These are phyloP conservation scores for Pulicaria dysenterica DNA, from an alignment of 129 eudicot genomes.

Conservation along the genomic window DNA sequence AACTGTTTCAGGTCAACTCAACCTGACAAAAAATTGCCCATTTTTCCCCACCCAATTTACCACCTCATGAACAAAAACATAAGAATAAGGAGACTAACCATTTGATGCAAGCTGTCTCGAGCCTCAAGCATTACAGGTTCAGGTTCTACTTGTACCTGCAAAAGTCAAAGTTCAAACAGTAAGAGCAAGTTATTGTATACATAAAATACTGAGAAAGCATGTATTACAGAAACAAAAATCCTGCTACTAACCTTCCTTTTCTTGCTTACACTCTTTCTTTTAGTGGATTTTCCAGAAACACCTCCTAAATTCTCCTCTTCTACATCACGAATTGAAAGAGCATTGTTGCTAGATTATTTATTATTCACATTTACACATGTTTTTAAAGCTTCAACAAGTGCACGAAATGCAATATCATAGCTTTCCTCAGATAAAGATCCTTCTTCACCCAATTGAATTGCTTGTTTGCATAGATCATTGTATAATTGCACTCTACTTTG, in stretches of 20 bases:
- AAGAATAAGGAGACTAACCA: constrained; percentile 28
- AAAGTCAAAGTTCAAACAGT: not conserved
- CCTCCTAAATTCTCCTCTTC: constrained; percentile 37
- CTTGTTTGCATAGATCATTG: constrained; percentile 43
- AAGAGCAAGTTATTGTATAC: not conserved
- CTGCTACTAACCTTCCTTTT: constrained; percentile 39
- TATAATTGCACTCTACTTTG: constrained; percentile 38
- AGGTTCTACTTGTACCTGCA: constrained; percentile 39
- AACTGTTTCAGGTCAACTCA: not conserved
- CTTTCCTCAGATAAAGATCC: constrained; percentile 43
- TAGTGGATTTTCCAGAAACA: constrained; percentile 29
- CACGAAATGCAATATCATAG: constrained; percentile 40
- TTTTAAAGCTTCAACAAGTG: constrained; percentile 41
- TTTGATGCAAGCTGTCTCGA: constrained; percentile 46
- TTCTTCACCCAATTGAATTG: constrained; percentile 41
- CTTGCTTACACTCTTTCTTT: constrained; percentile 43
- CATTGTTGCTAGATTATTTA: constrained; percentile 27
- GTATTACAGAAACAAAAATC: not conserved
- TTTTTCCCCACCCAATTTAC: not conserved
- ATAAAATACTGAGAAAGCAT: not conserved
- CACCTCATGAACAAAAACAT: not conserved
- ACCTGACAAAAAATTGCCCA: not conserved
- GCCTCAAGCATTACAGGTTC: constrained; percentile 44
- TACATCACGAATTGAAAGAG: constrained; percentile 34
- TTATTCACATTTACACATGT: constrained; percentile 44